These are phyloP conservation scores for Fusarium subtropicale DNA, from an alignment of 2,329 filamentous ascomycete species.

Conservation along the genomic window DNA sequence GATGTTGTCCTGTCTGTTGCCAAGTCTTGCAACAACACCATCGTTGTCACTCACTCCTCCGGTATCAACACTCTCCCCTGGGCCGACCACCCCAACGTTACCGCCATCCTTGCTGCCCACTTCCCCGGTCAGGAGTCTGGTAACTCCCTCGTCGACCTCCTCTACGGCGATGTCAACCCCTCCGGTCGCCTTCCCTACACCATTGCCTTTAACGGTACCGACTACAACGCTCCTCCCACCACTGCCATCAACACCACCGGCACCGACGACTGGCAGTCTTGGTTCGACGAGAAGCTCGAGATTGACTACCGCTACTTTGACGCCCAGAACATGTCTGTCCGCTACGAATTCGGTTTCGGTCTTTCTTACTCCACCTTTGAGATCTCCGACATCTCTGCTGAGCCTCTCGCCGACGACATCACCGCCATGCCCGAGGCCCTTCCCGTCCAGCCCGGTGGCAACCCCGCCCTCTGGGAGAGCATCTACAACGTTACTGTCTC, in stretches of 20 bases:
- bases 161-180: constrained; percentile 76
- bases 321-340: constrained; percentile 66
- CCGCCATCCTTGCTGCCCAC: constrained; percentile 75
- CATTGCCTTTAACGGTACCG: constrained; percentile 67
- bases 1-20: constrained; percentile 71
- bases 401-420: constrained; percentile 40
- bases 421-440: constrained; percentile 47
- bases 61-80: constrained; percentile 75
- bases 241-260: constrained; percentile 54
- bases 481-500: constrained; percentile 61
- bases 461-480: constrained; percentile 64
- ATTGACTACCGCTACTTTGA: constrained; percentile 77
- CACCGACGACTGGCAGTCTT: constrained; percentile 56
- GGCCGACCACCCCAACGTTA: constrained; percentile 74
- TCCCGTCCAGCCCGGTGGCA: constrained; percentile 62
- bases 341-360: constrained; percentile 76
- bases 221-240: constrained; percentile 58
- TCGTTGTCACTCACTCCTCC: constrained; percentile 77
- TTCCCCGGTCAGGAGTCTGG: constrained; percentile 79
- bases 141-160: constrained; percentile 72
- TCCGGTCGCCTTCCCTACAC: constrained; percentile 79
- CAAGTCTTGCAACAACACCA: constrained; percentile 69
- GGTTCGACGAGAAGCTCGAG: constrained; percentile 72
- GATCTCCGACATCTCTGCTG: constrained; percentile 54
- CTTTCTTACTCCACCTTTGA: constrained; percentile 75